phyloP scores from a whole-genome alignment of 495 filamentous ascomycete species.

The Achaetomiella virescens region DNA sequence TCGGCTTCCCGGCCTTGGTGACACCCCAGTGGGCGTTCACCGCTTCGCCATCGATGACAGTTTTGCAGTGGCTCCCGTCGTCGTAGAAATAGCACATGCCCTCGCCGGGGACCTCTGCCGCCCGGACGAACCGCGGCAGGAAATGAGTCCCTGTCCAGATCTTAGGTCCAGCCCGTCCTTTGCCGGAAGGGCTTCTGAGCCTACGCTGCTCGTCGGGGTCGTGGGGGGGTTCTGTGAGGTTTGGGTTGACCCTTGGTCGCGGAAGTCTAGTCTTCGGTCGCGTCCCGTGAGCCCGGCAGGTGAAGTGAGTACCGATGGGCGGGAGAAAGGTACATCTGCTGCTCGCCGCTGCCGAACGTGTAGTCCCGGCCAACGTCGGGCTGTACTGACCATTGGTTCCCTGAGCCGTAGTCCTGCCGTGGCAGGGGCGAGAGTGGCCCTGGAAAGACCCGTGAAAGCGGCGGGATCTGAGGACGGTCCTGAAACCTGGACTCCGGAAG shows the following conservation, averaged over 20 bases:
- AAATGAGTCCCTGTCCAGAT: constrained; percentile 58
- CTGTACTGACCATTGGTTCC: constrained; percentile 26
- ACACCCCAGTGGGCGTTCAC: constrained; percentile 92
- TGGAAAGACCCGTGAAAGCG: constrained; percentile 37
- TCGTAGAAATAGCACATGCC: constrained; percentile 84
- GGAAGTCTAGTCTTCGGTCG: constrained; percentile 12
- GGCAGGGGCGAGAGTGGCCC: constrained; percentile 36
- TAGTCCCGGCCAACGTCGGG: constrained; percentile 28
- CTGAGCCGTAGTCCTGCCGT: constrained; percentile 24
- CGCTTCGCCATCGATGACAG: constrained; percentile 73
- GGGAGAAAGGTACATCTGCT: constrained; percentile 16
- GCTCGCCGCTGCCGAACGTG: constrained; percentile 22
- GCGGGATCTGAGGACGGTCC: constrained; percentile 35
- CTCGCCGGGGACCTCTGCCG: constrained; percentile 64
- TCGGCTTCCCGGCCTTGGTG: constrained; percentile 85
- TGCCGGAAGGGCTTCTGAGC: constrained; percentile 36
- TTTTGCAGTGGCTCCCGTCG: constrained; percentile 76
- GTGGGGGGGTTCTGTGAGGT: constrained; percentile 29
- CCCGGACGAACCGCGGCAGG: constrained; percentile 51
- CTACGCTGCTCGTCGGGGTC: constrained; percentile 35
- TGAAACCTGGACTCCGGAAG: constrained; percentile 35
- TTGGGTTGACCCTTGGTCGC: constrained; percentile 28
- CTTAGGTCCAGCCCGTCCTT: constrained; percentile 53
- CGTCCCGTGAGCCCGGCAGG: constrained; percentile 19
- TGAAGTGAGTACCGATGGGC: constrained; percentile 20